These are phyloP conservation scores for Venturia aucupariae DNA, from an alignment of 2,329 filamentous ascomycete genomes.

Conservation along the genomic window DNA sequence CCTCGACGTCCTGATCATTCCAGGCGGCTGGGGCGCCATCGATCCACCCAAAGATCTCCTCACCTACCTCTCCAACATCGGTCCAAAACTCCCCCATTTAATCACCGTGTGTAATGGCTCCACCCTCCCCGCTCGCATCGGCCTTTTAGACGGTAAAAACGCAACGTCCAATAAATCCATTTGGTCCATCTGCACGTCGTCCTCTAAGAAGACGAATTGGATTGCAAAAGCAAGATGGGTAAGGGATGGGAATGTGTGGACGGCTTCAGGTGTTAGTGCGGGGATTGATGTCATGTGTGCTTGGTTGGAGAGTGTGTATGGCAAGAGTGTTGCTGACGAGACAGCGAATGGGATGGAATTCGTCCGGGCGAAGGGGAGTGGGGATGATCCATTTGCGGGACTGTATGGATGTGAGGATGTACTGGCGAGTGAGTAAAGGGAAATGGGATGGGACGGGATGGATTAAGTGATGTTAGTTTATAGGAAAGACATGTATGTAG, in stretches of 20 bases:
- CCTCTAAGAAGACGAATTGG: constrained; percentile 31
- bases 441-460: neutral
- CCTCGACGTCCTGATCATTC: constrained; percentile 56
- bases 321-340: neutral
- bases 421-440: neutral
- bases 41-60: constrained; percentile 30
- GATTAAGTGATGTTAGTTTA: too few relatives aligned
- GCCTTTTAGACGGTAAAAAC: neutral
- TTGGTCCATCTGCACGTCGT: constrained; percentile 22
- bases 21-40: constrained; percentile 48
- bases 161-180: constrained; percentile 20
- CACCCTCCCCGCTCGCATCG: neutral
- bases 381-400: constrained; percentile 4
- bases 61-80: constrained; percentile 38
- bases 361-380: neutral
- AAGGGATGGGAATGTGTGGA: constrained; percentile 1
- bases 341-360: constrained; percentile 5
- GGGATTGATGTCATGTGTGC: constrained; percentile 21
- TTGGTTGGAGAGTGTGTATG: neutral
- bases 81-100: constrained; percentile 43
- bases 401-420: constrained; percentile 1
- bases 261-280: constrained; percentile 4
- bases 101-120: constrained; percentile 36
- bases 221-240: constrained; percentile 6
- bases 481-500: too few relatives aligned